Base-by-base conservation (phyloP, 2,329 filamentous ascomycete genomes). In the Ceratocystis papillata region DNA sequence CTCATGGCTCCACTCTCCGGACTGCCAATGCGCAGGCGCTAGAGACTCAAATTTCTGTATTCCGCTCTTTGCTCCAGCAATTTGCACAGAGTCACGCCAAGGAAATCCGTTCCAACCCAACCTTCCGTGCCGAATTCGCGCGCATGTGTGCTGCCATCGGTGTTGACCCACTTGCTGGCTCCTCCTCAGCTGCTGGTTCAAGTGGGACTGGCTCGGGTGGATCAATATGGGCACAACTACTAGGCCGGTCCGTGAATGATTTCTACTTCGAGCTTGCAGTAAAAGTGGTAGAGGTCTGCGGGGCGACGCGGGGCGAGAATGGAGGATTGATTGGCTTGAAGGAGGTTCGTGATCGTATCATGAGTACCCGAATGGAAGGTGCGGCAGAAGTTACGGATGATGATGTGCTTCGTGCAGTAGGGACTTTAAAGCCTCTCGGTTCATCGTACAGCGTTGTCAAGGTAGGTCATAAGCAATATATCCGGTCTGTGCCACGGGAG, bases 181-280 rank as follows among this genome's bases (percentile, higher is more conserved):
- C 74, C 75, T 70, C 71, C 1, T 55, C 62, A 2, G 46, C 63
- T n/a, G 70, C 70, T 2, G 72, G 71, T 62, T 70, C 70, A 33
- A 75, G 76, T 53, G 78, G 76, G 60, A 77, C 79, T 69, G 74
- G 77, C 20, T 77, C 75, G 45, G 79, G 78, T 5, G 83, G 84
- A 20, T 94, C 87, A 67, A 86, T 96, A 67, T 97, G 94, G 93
- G 88, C 90, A 7, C 92, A 96, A 78, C 84, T 97, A 69, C 81
- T 97, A 22, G 94, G 94, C 37, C 85, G 88, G 68, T 91, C 87
- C 71, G 92, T 99, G 71, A 96, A 96, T 74, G 94, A 99, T 75
- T 99, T 99, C 74, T 99, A 97, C 78, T 97, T 97, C 75, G 93
- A 96, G 78, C 84, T 99, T 59, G 94, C 91, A 1, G 93, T 97